phyloP scores from a whole-genome alignment of 176 grass and related monocot genomes.

The Neostapfia colusana region DNA sequence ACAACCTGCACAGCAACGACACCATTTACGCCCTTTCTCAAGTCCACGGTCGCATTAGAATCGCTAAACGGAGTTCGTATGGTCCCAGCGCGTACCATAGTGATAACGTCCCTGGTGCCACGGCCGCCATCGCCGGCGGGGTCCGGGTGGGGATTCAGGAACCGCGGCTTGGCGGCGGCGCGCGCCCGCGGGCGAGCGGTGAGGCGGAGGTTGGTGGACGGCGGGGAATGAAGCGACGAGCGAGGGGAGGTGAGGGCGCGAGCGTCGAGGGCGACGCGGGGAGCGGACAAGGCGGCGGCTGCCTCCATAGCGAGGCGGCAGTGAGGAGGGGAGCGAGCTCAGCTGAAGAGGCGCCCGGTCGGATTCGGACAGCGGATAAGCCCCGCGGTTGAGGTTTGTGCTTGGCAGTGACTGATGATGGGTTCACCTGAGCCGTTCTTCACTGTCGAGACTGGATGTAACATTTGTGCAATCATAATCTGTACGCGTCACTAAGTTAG shows the following conservation, averaged over 20 bases:
- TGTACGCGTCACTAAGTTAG: no score
- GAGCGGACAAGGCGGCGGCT: conserved; percentile 37
- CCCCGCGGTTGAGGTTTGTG: neutral
- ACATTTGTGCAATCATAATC: no score
- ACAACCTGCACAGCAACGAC: conserved; percentile 51
- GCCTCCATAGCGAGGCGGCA: conserved; percentile 48
- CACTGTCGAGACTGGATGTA: neutral
- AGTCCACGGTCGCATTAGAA: neutral
- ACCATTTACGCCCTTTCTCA: neutral
- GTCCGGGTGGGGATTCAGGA: conserved; percentile 43
- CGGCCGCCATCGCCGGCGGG: conserved; percentile 16
- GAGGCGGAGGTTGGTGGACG: conserved; percentile 40
- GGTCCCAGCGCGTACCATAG: conserved; percentile 34
- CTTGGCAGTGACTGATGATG: neutral
- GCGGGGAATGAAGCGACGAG: conserved; percentile 4
- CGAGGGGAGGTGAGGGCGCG: conserved; percentile 37
- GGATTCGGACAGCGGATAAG: conserved; percentile 50
- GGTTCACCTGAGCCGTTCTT: neutral
- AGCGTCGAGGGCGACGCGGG: conserved; percentile 38
- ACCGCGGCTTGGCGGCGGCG: conserved; percentile 30
- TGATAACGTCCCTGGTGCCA: conserved; percentile 36
- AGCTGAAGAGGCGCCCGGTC: conserved; percentile 3
- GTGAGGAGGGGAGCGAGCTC: neutral
- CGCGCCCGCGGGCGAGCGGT: conserved; percentile 21
- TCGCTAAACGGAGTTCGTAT: neutral